Evolutionary conservation across 768 basidiomycete species (phyloP).

Genomic region (Amanita pseudoporphyria): DNA sequence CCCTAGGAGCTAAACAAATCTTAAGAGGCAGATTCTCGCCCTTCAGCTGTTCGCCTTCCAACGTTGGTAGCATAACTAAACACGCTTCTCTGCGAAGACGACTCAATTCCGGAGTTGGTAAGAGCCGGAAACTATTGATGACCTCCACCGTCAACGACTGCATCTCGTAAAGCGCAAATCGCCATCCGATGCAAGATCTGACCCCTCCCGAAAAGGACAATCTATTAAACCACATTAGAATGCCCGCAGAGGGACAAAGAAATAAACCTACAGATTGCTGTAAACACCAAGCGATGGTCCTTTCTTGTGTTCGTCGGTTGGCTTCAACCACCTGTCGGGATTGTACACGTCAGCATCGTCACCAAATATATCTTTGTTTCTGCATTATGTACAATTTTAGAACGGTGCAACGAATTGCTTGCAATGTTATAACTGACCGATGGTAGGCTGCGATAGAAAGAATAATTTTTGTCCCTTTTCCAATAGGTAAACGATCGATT

Average conservation of each 20-base stretch:
- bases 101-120: conserved; percentile 29
- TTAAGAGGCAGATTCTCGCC: conserved; percentile 35
- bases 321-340: conserved; percentile 44
- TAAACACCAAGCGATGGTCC: conserved; percentile 34
- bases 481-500: conserved; percentile 34
- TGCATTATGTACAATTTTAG: conserved; percentile 11
- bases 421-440: conserved; percentile 22
- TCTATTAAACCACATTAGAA: conserved; percentile 21
- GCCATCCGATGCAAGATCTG: conserved; percentile 39
- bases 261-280: conserved; percentile 32
- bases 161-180: conserved; percentile 45
- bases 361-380: conserved; percentile 43
- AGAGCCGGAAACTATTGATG: conserved; percentile 51
- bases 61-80: conserved; percentile 37
- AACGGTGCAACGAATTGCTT: too few species aligned
- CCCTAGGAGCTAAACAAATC: conserved; percentile 28
- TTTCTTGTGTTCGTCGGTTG: conserved; percentile 22
- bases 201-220: conserved; percentile 40
- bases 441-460: too few species aligned
- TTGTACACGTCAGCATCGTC: conserved; percentile 45
- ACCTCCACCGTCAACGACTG: conserved; percentile 50
- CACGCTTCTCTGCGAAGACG: conserved; percentile 34
- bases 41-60: too few species aligned
- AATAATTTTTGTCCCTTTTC: conserved; percentile 43
- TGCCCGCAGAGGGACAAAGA: background rate